A percentile compares a stretch with the other conserved stretches of the same genome.
Evolutionary conservation across 192 early-diverging fungal genomes (phyloP).

Genomic region (Entophlyctis luteolus): DNA sequence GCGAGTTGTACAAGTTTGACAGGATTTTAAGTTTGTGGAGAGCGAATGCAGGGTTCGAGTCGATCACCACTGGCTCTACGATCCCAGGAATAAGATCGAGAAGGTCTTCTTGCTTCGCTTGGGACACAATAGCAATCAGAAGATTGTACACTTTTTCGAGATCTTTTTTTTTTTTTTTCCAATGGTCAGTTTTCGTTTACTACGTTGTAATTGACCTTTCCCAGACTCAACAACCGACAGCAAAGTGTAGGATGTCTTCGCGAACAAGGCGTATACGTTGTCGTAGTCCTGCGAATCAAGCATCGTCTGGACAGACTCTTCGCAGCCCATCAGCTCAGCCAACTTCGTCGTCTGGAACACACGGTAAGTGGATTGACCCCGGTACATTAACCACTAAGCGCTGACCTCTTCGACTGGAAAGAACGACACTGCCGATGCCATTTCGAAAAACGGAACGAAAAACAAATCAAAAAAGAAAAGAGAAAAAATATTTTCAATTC

Average conservation of each 20-base stretch:
- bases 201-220: not conserved
- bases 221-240: slow-evolving; percentile 33
- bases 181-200: not conserved
- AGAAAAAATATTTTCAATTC: no score
- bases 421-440: slow-evolving; percentile 29
- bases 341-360: slow-evolving; percentile 61
- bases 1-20: slow-evolving; percentile 81
- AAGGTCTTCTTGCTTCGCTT: slow-evolving; percentile 44
- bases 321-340: slow-evolving; percentile 59
- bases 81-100: slow-evolving; percentile 43
- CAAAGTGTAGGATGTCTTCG: slow-evolving; percentile 51
- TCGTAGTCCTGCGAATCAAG: slow-evolving; percentile 57
- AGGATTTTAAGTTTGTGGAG: slow-evolving; percentile 67
- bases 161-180: no score
- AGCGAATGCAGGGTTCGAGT: slow-evolving; percentile 42
- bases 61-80: slow-evolving; percentile 43
- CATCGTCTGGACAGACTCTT: slow-evolving; percentile 49
- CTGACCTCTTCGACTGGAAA: slow-evolving; percentile 28
- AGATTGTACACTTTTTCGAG: slow-evolving; percentile 68
- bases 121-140: slow-evolving; percentile 58
- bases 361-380: not conserved
- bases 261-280: slow-evolving; percentile 54
- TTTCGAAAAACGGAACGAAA: not conserved
- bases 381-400: not conserved
- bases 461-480: slow-evolving; percentile 4